These are phyloP conservation scores for Alternaria alternata DNA, from an alignment of 2,329 filamentous ascomycete species.

Conservation along the genomic window DNA sequence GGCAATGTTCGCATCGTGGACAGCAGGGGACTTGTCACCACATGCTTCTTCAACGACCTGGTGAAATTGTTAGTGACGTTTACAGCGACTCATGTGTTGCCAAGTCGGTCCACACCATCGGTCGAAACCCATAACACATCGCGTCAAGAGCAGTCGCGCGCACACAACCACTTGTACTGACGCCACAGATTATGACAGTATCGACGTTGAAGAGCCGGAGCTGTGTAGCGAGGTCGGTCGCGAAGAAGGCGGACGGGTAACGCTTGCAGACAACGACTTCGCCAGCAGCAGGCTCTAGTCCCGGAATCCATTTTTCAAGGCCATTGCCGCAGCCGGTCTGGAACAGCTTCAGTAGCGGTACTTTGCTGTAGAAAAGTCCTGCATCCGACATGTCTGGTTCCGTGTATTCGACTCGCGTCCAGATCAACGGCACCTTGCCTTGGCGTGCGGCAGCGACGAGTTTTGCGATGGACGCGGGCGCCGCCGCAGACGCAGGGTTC, in stretches of 20 bases:
- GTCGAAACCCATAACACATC: conserved; percentile 55
- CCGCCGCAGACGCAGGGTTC: conserved; percentile 48
- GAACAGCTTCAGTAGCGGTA: conserved; percentile 55
- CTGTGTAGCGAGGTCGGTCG: conserved; percentile 54
- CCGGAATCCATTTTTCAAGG: conserved; percentile 51
- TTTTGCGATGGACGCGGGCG: conserved; percentile 51
- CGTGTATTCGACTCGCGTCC: conserved; percentile 56
- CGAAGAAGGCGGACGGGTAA: conserved; percentile 58
- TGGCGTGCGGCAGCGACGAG: conserved; percentile 54
- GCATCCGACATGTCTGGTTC: conserved; percentile 57
- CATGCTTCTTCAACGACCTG: conserved; percentile 56
- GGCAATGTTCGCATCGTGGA: conserved; percentile 57
- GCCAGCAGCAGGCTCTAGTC: conserved; percentile 49
- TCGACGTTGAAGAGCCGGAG: conserved; percentile 53
- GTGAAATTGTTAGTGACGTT: conserved; percentile 18
- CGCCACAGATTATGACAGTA: conserved; percentile 58
- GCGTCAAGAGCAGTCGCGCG: conserved; percentile 56
- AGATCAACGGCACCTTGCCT: conserved; percentile 53
- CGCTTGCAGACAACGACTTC: conserved; percentile 54
- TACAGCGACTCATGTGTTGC: conserved; percentile 14
- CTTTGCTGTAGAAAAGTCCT: conserved; percentile 56
- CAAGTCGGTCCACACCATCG: conserved; percentile 50
- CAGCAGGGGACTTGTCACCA: conserved; percentile 55
- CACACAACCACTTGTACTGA: conserved; percentile 59
- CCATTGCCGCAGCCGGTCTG: conserved; percentile 52